phyloP scores from a whole-genome alignment of 345 rosid species.

The Boechera retrofracta region DNA sequence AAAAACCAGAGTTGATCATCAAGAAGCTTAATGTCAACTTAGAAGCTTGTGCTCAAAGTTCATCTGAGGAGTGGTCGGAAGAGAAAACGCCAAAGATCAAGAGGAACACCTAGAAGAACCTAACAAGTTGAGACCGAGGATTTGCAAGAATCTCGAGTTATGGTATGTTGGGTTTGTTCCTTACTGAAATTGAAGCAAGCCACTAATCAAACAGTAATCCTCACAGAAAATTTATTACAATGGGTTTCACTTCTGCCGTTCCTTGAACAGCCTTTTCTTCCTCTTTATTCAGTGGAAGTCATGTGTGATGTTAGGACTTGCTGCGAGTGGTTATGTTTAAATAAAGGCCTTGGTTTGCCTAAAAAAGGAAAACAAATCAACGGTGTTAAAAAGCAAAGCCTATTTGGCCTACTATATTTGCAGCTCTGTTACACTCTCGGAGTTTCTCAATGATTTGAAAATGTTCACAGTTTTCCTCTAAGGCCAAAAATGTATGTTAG shows the following conservation, averaged over 20 bases:
- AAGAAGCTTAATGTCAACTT: no score
- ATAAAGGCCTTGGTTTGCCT: neutral
- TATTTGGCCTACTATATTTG: neutral
- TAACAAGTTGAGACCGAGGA: no score
- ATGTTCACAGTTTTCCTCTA: neutral
- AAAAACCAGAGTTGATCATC: no score
- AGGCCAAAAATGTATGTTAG: neutral
- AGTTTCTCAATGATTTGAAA: neutral
- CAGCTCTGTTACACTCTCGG: neutral
- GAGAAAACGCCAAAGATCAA: no score
- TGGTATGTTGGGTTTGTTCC: no score
- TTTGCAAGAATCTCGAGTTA: no score
- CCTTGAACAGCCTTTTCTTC: conserved; percentile 13
- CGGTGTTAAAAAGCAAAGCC: neutral
- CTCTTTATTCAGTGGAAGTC: conserved; percentile 12
- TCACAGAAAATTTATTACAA: conserved; percentile 1
- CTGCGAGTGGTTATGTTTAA: conserved; percentile 7
- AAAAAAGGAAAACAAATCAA: no score
- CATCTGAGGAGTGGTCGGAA: no score
- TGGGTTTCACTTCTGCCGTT: conserved; percentile 21
- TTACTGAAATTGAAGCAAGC: no score
- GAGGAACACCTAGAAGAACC: no score
- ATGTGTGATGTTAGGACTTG: conserved; percentile 30
- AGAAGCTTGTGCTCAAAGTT: no score
- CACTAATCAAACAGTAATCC: no score